Conservation (phyloP, 345 rosid genomes). For the Carallia pectinifolia region DNA sequence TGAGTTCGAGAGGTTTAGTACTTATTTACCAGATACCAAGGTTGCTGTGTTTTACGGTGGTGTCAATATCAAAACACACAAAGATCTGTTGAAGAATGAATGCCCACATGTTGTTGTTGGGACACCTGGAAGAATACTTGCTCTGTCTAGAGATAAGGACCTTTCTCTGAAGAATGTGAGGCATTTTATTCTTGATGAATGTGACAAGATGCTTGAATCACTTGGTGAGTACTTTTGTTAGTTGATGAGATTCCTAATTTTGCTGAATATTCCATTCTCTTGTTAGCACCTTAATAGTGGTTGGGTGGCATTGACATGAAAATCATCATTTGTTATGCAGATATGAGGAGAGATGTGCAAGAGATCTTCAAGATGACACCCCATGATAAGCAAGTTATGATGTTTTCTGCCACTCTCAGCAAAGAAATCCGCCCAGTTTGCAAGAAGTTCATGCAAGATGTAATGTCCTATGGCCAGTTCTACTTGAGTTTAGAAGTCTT, state of each 20-base stretch:
- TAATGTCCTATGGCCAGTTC: constrained; percentile 70
- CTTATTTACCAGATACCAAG: constrained; percentile 83
- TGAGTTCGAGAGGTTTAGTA: constrained; percentile 95
- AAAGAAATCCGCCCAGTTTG: constrained; percentile 99
- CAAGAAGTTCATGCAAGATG: constrained; percentile 99
- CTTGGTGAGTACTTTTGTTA: constrained; percentile 51
- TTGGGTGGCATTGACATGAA: background rate
- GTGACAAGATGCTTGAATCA: constrained; percentile 99
- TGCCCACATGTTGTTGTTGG: constrained; percentile 99
- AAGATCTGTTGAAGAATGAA: constrained; percentile 89
- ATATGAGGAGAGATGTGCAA: constrained; percentile 97
- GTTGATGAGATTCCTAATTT: background rate
- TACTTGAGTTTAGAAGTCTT: constrained; percentile 54
- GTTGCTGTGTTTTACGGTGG: constrained; percentile 97
- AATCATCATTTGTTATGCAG: constrained; percentile 36
- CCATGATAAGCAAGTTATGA: constrained; percentile 99
- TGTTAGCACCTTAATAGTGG: background rate
- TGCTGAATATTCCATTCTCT: background rate
- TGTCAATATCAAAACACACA: constrained; percentile 85
- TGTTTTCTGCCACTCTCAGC: constrained; percentile 99
- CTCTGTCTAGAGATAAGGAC: constrained; percentile 84
- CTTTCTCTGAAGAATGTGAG: constrained; percentile 97
- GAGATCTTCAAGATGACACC: constrained; percentile 99
- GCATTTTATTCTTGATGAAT: constrained; percentile 98
- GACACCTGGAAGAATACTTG: constrained; percentile 93